Percentiles rank a stretch among this genome's conserved stretches.
Evolutionary conservation across 208 protist genomes (phyloP).

Genomic region (Leishmania amazonensis): DNA sequence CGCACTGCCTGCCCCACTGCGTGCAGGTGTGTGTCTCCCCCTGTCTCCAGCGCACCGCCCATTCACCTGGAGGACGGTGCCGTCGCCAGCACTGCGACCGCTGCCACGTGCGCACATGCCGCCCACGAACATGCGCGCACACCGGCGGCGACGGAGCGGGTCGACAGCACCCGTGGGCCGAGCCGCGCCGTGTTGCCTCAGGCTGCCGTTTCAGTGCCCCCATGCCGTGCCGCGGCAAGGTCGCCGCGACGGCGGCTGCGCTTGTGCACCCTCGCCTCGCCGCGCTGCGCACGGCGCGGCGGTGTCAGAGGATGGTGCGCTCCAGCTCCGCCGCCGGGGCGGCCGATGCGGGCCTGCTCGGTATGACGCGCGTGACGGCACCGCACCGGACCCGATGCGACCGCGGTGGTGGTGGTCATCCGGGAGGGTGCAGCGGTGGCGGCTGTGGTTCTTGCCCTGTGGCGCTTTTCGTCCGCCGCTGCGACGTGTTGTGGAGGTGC

Average conservation of each 20-base stretch:
- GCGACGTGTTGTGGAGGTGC: too few species aligned
- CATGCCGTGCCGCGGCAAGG: not conserved
- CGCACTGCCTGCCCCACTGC: not conserved
- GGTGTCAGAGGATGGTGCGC: not conserved
- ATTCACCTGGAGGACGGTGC: not conserved
- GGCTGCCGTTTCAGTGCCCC: too few species aligned
- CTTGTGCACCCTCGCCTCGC: not conserved
- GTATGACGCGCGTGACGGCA: constrained; percentile 25
- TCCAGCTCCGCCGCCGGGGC: not conserved
- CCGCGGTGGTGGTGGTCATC: constrained; percentile 8
- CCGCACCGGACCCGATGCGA: not conserved
- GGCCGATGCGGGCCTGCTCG: not conserved
- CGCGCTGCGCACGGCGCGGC: not conserved
- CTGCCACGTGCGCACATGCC: not conserved
- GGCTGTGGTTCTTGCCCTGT: too few species aligned
- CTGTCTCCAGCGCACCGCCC: not conserved
- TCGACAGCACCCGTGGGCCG: not conserved
- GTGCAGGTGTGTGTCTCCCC: not conserved
- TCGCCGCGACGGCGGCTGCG: not conserved
- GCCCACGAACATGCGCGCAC: constrained; percentile 3
- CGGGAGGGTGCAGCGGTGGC: too few species aligned
- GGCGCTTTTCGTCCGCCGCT: too few species aligned
- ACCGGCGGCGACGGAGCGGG: not conserved
- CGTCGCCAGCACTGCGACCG: not conserved
- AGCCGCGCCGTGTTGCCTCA: not conserved